These are phyloP conservation scores for Paecilomyces formosus DNA, from an alignment of 2,329 filamentous ascomycete species.

Conservation along the genomic window DNA sequence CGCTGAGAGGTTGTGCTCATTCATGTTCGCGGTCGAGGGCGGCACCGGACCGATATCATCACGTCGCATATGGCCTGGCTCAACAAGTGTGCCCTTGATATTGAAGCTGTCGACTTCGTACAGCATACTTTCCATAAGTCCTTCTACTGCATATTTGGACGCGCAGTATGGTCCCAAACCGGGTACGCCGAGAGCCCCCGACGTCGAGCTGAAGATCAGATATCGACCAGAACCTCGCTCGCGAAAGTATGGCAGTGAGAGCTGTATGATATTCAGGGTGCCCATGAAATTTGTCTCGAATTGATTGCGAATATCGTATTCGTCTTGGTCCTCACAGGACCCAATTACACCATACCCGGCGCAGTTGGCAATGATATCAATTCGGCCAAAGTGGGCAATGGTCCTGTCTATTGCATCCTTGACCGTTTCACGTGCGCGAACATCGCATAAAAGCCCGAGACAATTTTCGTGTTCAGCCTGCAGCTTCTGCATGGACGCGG, in stretches of 20 bases:
- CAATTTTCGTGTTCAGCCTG: constrained; percentile 55
- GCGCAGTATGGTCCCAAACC: constrained; percentile 92
- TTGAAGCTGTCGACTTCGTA: constrained; percentile 91
- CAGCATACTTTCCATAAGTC: constrained; percentile 89
- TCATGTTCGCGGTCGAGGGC: constrained; percentile 15
- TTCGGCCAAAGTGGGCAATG: constrained; percentile 66
- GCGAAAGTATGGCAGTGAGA: constrained; percentile 81
- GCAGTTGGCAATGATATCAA: constrained; percentile 89
- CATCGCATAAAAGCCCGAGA: constrained; percentile 79
- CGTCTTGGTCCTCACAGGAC: constrained; percentile 92
- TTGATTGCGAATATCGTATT: constrained; percentile 88
- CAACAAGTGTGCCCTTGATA: constrained; percentile 87
- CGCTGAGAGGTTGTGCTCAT: constrained; percentile 25
- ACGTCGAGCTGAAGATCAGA: constrained; percentile 89
- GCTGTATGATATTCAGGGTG: constrained; percentile 84
- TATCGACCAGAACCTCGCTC: constrained; percentile 70
- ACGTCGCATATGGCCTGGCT: constrained; percentile 78
- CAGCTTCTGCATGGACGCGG: constrained; percentile 63
- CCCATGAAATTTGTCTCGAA: constrained; percentile 98
- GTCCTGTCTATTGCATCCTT: constrained; percentile 61
- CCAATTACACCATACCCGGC: constrained; percentile 94
- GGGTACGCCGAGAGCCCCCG: constrained; percentile 85
- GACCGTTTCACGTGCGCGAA: constrained; percentile 74
- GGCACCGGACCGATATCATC: constrained; percentile 55
- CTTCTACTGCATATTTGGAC: constrained; percentile 94